A percentile compares a stretch with the other conserved stretches of the same genome.
Conservation (phyloP, 257 asterid genomes). For the Rhazya stricta region DNA sequence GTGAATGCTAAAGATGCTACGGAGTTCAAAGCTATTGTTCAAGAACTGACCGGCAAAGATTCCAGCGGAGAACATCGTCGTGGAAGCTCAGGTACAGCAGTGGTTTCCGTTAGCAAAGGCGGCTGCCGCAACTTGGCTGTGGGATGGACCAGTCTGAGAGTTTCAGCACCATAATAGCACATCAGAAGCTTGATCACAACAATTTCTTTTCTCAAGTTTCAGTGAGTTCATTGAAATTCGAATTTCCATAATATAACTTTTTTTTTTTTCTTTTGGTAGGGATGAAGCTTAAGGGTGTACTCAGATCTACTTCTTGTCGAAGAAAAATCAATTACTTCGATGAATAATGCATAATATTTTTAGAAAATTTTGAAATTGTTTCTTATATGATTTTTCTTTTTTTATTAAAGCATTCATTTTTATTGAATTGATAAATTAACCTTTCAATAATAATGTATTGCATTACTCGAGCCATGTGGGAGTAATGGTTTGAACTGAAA, state of each 20-base stretch:
- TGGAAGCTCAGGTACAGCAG: neutral
- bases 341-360: no score
- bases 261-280: no score
- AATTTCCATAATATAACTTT: neutral
- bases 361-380: no score
- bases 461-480: no score
- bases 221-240: neutral
- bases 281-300: no score
- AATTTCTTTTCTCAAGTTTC: neutral
- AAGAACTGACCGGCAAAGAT: slow-evolving; percentile 36
- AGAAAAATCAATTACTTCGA: no score
- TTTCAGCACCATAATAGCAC: neutral
- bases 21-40: slow-evolving; percentile 37
- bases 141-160: neutral
- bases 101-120: neutral
- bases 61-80: neutral
- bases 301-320: no score
- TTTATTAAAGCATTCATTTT: no score
- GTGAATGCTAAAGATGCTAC: slow-evolving; percentile 26
- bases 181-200: neutral
- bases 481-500: no score
- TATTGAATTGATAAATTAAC: no score
- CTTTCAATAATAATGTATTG: no score
- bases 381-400: no score
- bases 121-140: neutral